Conservation (phyloP, 805 yeast species). For the Martiniozyma abietophila region DNA sequence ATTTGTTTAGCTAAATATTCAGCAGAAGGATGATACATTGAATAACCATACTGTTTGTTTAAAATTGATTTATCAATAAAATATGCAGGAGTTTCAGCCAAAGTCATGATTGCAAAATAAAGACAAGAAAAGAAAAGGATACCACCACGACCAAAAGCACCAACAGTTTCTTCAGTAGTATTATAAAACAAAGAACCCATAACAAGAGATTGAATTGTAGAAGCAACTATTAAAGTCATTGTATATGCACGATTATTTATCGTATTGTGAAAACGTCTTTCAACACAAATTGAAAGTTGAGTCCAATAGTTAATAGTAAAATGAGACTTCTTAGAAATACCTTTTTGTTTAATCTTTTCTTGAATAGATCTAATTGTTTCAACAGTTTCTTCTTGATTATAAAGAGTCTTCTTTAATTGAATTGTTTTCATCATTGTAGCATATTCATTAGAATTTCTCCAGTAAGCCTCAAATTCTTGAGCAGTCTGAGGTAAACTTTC, state of each 20-base stretch:
- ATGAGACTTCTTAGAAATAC: slow-evolving; percentile 31
- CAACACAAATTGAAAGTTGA: slow-evolving; percentile 43
- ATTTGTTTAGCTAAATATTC: slow-evolving; percentile 50
- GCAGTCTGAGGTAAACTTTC: slow-evolving; percentile 49
- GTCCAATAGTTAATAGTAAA: slow-evolving; percentile 34
- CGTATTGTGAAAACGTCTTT: slow-evolving; percentile 45
- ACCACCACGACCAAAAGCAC: slow-evolving; percentile 46
- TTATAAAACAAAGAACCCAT: slow-evolving; percentile 40
- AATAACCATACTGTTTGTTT: slow-evolving; percentile 54
- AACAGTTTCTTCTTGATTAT: slow-evolving; percentile 27
- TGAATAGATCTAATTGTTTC: slow-evolving; percentile 25
- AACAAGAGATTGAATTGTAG: slow-evolving; percentile 45
- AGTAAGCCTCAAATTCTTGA: slow-evolving; percentile 47
- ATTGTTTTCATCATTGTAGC: slow-evolving; percentile 27
- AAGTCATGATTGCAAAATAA: slow-evolving; percentile 49
- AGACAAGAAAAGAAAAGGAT: slow-evolving; percentile 50
- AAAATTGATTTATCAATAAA: slow-evolving; percentile 55
- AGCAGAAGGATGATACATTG: slow-evolving; percentile 58
- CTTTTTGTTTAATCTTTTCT: slow-evolving; percentile 29
- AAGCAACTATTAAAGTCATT: slow-evolving; percentile 38
- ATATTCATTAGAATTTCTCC: slow-evolving; percentile 51
- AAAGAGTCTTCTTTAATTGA: slow-evolving; percentile 25
- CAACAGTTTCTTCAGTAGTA: slow-evolving; percentile 12
- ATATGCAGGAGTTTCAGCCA: slow-evolving; percentile 52
- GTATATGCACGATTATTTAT: slow-evolving; percentile 51